Evolutionary conservation across 2,329 filamentous ascomycete genomes (phyloP).

Genomic region (Sporothrix dimorphospora): DNA sequence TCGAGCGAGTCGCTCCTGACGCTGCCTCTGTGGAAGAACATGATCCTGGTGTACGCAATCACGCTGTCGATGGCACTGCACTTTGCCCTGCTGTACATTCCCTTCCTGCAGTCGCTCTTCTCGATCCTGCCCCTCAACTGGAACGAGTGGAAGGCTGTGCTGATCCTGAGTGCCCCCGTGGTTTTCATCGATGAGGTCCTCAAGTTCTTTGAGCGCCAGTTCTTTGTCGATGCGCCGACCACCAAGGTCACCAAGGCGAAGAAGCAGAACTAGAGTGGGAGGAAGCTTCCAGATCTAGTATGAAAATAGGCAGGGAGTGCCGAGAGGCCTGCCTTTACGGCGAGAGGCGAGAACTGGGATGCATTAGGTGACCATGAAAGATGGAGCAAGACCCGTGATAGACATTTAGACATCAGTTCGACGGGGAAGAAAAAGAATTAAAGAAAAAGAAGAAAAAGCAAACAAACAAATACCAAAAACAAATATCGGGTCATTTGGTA

Average conservation of each 20-base stretch:
- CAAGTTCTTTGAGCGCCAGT: slow-evolving; percentile 73
- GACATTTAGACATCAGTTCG: slow-evolving; percentile 10
- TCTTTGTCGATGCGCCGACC: slow-evolving; percentile 58
- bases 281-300: background rate
- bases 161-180: slow-evolving; percentile 86
- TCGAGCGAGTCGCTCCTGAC: slow-evolving; percentile 93
- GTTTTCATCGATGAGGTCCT: slow-evolving; percentile 86
- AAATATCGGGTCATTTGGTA: slow-evolving; percentile 7
- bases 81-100: slow-evolving; percentile 90
- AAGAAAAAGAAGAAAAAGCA: background rate
- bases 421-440: background rate
- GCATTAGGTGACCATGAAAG: background rate
- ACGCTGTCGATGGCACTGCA: slow-evolving; percentile 90
- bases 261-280: slow-evolving; percentile 54
- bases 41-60: slow-evolving; percentile 97
- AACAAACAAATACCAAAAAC: background rate
- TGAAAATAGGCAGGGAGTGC: background rate
- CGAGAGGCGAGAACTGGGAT: background rate
- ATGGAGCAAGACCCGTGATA: slow-evolving; percentile 5
- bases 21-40: slow-evolving; percentile 95
- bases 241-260: slow-evolving; percentile 49
- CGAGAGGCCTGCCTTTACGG: too few relatives aligned
- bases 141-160: slow-evolving; percentile 89
- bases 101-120: slow-evolving; percentile 85
- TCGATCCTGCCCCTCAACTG: slow-evolving; percentile 85